Conservation (phyloP, 2,329 filamentous ascomycete species). For the Talaromyces sp. region DNA sequence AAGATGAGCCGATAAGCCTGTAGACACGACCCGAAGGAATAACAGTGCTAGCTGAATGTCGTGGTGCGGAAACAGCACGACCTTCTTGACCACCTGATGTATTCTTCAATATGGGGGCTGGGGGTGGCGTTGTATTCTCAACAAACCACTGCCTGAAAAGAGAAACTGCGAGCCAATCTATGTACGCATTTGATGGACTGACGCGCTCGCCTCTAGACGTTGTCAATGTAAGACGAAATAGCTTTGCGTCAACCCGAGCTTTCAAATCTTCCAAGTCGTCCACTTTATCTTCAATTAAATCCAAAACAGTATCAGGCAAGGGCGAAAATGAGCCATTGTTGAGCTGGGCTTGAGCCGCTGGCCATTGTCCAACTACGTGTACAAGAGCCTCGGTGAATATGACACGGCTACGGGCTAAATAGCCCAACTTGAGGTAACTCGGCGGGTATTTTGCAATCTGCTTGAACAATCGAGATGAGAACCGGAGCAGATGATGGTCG, state of each 20-base stretch:
- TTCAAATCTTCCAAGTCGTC: slow-evolving; percentile 85
- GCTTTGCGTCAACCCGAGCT: slow-evolving; percentile 70
- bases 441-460: slow-evolving; percentile 96
- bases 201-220: slow-evolving; percentile 80
- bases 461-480: slow-evolving; percentile 87
- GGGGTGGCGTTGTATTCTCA: slow-evolving; percentile 77
- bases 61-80: slow-evolving; percentile 13
- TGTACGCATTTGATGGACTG: slow-evolving; percentile 71
- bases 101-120: slow-evolving; percentile 48
- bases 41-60: slow-evolving; percentile 22
- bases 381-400: slow-evolving; percentile 86
- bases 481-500: slow-evolving; percentile 89
- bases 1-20: slow-evolving; percentile 66
- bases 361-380: slow-evolving; percentile 94
- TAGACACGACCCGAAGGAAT: slow-evolving; percentile 65
- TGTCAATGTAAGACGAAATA: slow-evolving; percentile 77
- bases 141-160: slow-evolving; percentile 91
- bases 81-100: slow-evolving; percentile 19
- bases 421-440: slow-evolving; percentile 85
- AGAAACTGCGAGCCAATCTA: slow-evolving; percentile 85
- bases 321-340: slow-evolving; percentile 51
- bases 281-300: slow-evolving; percentile 91
- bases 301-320: slow-evolving; percentile 73
- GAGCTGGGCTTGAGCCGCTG: slow-evolving; percentile 72
- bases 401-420: slow-evolving; percentile 75